Base-by-base conservation (phyloP, 2,329 filamentous ascomycete genomes). In the Fusarium kyushuense region DNA sequence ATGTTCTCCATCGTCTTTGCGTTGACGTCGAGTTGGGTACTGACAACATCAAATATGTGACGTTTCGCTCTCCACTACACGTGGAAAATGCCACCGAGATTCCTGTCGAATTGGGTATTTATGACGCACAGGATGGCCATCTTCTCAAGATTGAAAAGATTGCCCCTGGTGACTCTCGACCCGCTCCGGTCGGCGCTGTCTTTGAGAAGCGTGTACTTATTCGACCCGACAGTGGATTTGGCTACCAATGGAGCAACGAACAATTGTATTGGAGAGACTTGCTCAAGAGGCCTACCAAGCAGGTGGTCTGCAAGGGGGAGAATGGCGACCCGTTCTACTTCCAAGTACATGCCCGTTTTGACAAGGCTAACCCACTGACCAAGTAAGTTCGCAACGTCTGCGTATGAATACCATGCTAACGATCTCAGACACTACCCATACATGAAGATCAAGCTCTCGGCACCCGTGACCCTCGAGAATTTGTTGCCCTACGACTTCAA, bases 41-140 rank as follows among this genome's bases (percentile, higher is more conserved):
- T 1, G 95, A 99, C 82, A 98, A 98, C 74, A 92, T 99, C 81
- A 99, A 99, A 82, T 96, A 97, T 77, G 96, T 99, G 75, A 99
- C 94, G 2, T 90, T 99, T 74, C 89, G 96, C 27, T 98, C 95
- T 19, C 96, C 96, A 1, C 82, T 99, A 2, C 81, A 97, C 1
- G 89, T 99, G 10, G 96, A 99, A 77, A 99, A 99, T 79, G 92
- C 96, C 67, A 99, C 96, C 0, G 93, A 99, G 76, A 97, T 99
- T 42, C 95, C 96, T 0, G 90, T 99, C 16, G 96, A 99, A 78
- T 80, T 99, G 23, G 96, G 96, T 17, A 89, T 99, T 17, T 97
- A 93, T 76, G 96, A 95, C 77, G 89, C 89, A 0, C 88, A 93
- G 65, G 91, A 97, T 58, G 94, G 94, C 1, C 91, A 97, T 77